Evolutionary conservation across 2,329 filamentous ascomycete species (phyloP), one percentile per base, ranked within the genome.

Genomic region (Didymellaceae sp.): DNA sequence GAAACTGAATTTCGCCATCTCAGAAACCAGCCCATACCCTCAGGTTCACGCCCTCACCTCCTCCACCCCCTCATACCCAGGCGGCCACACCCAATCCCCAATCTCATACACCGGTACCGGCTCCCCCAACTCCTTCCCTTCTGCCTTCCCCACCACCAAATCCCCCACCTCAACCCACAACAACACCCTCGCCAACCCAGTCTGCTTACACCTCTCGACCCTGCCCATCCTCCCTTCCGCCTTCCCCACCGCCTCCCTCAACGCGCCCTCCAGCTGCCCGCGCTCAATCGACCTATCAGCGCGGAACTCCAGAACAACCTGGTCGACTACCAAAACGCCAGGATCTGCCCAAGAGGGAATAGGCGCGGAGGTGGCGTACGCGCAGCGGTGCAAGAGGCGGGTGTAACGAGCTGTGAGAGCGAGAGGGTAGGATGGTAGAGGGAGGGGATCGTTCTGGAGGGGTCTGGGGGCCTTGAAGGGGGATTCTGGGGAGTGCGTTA

Each of bases 81-180:
- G 44, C 21, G 44, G 44, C 44, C 44, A 47, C 30, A 25, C 22
- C 44, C 44, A 47, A 4, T 3, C 21, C 10, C 20, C 44, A 21
- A 6, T 34, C 16, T 47, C 44, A 28, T 47, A 47, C 8, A 34
- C 21, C 25, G 44, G 44, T 30, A 47, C 44, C 11, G 44, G 43
- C 17, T 39, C 44, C 17, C 26, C 44, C 5, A 13, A 26, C 16
- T 26, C 26, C 10, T 6, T n/a, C n/a, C 34, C 6, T 40, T 28
- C 13, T 17, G n/a, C 28, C 16, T 42, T 40, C 22, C 37, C 20
- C 13, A 38, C 11, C 4, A 52, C 45, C 28, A 45, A 45, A 39
- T 59, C 54, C 1, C 45, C 42, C 21, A 59, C 57, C 28, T 60
- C 57, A 33, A 58, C 52, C 50, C 51, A 58, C 38, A 61, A 35